Evolutionary conservation across 768 basidiomycete species (phyloP).

Genomic region (Panellus pusillus): DNA sequence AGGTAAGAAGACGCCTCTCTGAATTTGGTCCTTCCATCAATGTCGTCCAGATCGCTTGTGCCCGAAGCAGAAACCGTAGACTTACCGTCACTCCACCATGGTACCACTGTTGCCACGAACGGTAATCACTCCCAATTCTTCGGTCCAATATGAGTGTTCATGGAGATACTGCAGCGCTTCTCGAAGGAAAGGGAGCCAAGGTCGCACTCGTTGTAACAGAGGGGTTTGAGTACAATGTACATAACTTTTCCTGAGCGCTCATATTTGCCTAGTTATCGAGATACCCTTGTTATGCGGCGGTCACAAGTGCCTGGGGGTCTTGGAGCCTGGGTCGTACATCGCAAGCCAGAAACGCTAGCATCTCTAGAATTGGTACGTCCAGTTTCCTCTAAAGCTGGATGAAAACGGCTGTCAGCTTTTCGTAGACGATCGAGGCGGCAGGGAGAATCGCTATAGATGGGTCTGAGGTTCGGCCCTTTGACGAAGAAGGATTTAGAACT

Average conservation of each 20-base stretch:
- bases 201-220: conserved; percentile 32
- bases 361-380: conserved; percentile 28
- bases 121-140: conserved; percentile 2
- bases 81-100: conserved; percentile 25
- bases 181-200: conserved; percentile 30
- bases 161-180: conserved; percentile 17
- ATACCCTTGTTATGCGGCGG: conserved; percentile 4
- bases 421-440: conserved; percentile 29
- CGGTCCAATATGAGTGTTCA: background rate
- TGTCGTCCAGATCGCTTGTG: conserved; percentile 17
- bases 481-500: conserved; percentile 21
- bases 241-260: conserved; percentile 20
- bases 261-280: conserved; percentile 26
- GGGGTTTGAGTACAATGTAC: conserved; percentile 17
- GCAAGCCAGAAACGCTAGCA: conserved; percentile 29
- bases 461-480: conserved; percentile 26
- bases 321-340: conserved; percentile 28
- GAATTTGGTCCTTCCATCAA: background rate
- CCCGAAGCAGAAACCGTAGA: conserved; percentile 10
- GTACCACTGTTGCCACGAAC: conserved; percentile 32
- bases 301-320: conserved; percentile 8
- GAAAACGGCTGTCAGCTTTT: background rate
- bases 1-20: conserved; percentile 5
- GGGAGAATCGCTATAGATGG: conserved; percentile 31
- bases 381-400: background rate